These are phyloP conservation scores for Fagopyrum esculentum DNA, from an alignment of 148 eudicot genomes.

Conservation along the genomic window DNA sequence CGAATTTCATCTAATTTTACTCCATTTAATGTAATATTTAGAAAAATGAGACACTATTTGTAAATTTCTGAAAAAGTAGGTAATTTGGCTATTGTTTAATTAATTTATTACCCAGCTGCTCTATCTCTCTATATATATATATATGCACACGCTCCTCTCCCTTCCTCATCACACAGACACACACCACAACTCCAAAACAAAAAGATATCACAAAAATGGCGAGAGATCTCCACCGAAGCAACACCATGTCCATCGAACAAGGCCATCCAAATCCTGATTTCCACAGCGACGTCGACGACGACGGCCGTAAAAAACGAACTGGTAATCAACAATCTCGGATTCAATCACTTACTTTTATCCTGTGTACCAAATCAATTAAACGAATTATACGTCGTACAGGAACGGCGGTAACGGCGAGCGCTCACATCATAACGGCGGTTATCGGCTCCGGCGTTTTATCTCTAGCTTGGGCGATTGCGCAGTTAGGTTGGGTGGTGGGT, in stretches of 20 bases:
- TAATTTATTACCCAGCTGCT: no score
- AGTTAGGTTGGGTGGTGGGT: constrained; percentile 82
- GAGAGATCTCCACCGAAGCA: neutral
- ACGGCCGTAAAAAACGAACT: constrained; percentile 51
- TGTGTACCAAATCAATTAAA: neutral
- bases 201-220: neutral
- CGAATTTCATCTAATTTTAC: no score
- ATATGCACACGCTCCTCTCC: neutral
- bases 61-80: no score
- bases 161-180: neutral
- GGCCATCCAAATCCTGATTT: neutral
- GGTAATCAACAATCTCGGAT: constrained; percentile 20
- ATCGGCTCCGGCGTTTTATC: constrained; percentile 94
- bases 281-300: constrained; percentile 36
- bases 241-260: constrained; percentile 7
- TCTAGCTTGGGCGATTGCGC: constrained; percentile 88
- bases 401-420: constrained; percentile 70
- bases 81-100: no score
- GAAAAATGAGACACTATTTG: no score
- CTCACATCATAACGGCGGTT: constrained; percentile 92
- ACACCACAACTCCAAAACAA: neutral
- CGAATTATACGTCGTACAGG: constrained; percentile 27
- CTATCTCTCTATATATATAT: neutral
- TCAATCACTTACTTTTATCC: no score
- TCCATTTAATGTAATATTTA: no score